Evolutionary conservation across 768 basidiomycete species (phyloP).

Genomic region (Russula compacta): DNA sequence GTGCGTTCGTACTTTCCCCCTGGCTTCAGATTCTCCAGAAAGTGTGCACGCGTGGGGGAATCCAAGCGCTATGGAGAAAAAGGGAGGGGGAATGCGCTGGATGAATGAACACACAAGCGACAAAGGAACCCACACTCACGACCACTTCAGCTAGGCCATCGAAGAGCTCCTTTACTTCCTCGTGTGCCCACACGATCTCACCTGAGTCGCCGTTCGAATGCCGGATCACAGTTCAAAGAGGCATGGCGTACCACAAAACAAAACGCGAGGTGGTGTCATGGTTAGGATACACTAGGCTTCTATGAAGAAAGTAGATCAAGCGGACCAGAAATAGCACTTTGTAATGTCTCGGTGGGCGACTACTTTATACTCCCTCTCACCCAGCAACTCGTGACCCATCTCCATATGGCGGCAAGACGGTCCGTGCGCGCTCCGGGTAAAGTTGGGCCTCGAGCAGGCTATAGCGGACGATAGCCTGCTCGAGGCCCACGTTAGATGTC

Average conservation of each 20-base stretch:
- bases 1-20: slow-evolving; percentile 67
- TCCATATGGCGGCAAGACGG: neutral
- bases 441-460: too few relatives aligned
- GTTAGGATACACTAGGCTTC: neutral
- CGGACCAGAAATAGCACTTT: neutral
- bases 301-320: neutral
- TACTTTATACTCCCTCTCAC: neutral
- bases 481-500: too few relatives aligned
- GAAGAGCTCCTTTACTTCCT: slow-evolving; percentile 59
- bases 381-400: neutral
- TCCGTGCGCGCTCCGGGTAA: neutral
- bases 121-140: slow-evolving; percentile 37
- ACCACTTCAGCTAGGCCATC: slow-evolving; percentile 63
- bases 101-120: neutral
- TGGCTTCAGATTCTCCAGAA: slow-evolving; percentile 51
- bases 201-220: slow-evolving; percentile 31
- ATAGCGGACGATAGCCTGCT: too few relatives aligned
- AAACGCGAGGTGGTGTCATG: slow-evolving; percentile 23
- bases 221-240: neutral
- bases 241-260: slow-evolving; percentile 28
- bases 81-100: neutral
- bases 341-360: neutral
- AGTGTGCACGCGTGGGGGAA: slow-evolving; percentile 55
- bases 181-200: slow-evolving; percentile 71
- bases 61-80: slow-evolving; percentile 36